Base-by-base conservation (phyloP, 2,329 filamentous ascomycete species). In the Cordyceps fumosorosea region DNA sequence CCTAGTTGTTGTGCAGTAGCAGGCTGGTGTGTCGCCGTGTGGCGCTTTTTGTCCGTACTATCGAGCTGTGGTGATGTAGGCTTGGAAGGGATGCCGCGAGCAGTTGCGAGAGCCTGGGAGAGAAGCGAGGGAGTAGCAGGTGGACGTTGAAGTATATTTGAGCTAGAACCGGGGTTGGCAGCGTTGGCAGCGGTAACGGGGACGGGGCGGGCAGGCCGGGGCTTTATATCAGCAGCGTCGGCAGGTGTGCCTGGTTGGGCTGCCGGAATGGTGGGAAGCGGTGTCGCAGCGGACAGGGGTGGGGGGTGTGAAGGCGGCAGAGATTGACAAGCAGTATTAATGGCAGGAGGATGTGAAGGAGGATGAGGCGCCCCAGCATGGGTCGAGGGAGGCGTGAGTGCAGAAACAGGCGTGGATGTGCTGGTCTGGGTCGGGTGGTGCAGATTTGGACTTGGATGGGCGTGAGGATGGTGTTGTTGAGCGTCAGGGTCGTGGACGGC, bases 261-360 rank as follows among this genome's bases (percentile, higher is more conserved):
- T 56, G 56, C 8, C 11, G 59, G 32, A 44, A n/a, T n/a, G 26
- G 20, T 62, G 34, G 20, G 37, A 37, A 37, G 62, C 44, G 57
- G 52, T 63, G 62, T 63, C 56, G 62, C 44, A 47, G 56, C 51
- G 37, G 62, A 34, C 52, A 60, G 57, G 62, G 62, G 56, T 42
- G 29, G 42, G 60, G 52, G 52, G 54, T 32, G 53, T 58, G 48
- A 59, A 42, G 34, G 16, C 16, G 56, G 24, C 16, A 48, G 34
- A 26, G 56, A 24, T 42, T 42, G 26, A 22, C 44, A 47, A 20
- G 20, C 7, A 22, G 16, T 44, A 22, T 6, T 20, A 20, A n/a
- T 11, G 11, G 4, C 16, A 16, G 56, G 8, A 44, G 48, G 10
- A 34, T 44, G 56, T 22, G 56, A 18, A 48, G 47, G 22, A 42